Evolutionary conservation across 176 grass and related monocot genomes (phyloP), one percentile per base, ranked within the genome.

Genomic region (Zizania latifolia): DNA sequence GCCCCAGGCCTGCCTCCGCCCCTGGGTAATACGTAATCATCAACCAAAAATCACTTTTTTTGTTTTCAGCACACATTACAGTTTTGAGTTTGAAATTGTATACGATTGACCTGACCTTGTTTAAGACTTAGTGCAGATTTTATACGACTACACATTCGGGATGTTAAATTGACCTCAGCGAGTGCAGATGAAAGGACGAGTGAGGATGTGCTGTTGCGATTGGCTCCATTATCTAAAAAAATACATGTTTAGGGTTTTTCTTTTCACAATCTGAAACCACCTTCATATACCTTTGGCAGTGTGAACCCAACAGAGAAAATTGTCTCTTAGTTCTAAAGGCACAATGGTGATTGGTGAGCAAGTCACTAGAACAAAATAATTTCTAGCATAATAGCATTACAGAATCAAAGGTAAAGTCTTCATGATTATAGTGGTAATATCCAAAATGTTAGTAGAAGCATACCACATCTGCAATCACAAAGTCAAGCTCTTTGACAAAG

Each of bases 391-490:
- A 48, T 76, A 48, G 50, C 5, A 10, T 21, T 51, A 51, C 1
- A 10, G n/a, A 58, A 78, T 65, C 15, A 0, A 82, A 72, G 31
- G 31, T 23, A 43, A 76, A 55, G 16, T 12, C 26, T 44, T 10
- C 14, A 15, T 27, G 5, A 45, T 43, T 54, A 58, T 54, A 77
- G 48, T 32, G 24, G 58, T 45, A 22, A 78, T 32, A 65, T 72
- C n/a, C n/a, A 74, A 84, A 68, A 35, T 37, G 40, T 21, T 12
- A 56, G 53, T 73, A 61, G 39, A 81, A 81, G 37, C 58, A 79
- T 99, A 99, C 95, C 91, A 99, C 91, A 84, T 99, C 91, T 2
- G 82, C 76, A 37, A 99, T 67, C 51, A 99, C 95, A 81, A 94
- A 99, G 84, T 99, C 95, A 13, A 99, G 87, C 79, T 99, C 95